Conservation (phyloP, 2,329 filamentous ascomycete species). For the Plenodomus tracheiphilus region DNA sequence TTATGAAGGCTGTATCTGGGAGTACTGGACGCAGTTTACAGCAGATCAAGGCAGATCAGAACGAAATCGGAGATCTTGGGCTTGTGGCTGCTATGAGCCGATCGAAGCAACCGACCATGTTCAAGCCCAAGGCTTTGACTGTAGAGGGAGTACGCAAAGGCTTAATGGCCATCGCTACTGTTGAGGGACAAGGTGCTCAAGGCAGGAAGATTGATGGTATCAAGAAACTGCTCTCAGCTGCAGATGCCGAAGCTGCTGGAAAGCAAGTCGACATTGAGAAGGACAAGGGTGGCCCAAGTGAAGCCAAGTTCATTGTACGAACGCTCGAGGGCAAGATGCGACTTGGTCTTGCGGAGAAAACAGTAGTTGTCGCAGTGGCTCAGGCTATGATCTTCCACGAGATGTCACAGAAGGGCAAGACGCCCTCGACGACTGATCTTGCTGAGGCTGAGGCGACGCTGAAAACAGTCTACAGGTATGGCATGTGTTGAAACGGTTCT, state of each 20-base stretch:
- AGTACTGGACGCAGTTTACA: constrained; percentile 84
- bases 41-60: constrained; percentile 93
- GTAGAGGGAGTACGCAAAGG: constrained; percentile 85
- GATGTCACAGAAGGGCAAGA: constrained; percentile 67
- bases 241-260: constrained; percentile 72
- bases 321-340: constrained; percentile 94
- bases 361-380: constrained; percentile 84
- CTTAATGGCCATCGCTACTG: constrained; percentile 83
- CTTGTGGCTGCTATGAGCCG: constrained; percentile 94
- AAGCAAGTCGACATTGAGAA: constrained; percentile 78
- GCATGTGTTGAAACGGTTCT: constrained; percentile 1
- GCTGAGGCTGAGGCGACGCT: constrained; percentile 82
- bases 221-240: constrained; percentile 92
- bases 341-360: constrained; percentile 88
- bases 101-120: constrained; percentile 96
- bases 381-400: constrained; percentile 89
- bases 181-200: constrained; percentile 84
- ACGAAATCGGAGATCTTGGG: constrained; percentile 93
- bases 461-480: constrained; percentile 85
- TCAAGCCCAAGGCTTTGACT: constrained; percentile 91
- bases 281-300: constrained; percentile 90
- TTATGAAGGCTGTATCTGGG: constrained; percentile 98
- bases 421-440: constrained; percentile 74
- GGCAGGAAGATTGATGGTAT: constrained; percentile 90
- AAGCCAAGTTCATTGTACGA: constrained; percentile 90